Base-by-base conservation (phyloP, 2,329 filamentous ascomycete species). In the Pezicula radicicola region DNA sequence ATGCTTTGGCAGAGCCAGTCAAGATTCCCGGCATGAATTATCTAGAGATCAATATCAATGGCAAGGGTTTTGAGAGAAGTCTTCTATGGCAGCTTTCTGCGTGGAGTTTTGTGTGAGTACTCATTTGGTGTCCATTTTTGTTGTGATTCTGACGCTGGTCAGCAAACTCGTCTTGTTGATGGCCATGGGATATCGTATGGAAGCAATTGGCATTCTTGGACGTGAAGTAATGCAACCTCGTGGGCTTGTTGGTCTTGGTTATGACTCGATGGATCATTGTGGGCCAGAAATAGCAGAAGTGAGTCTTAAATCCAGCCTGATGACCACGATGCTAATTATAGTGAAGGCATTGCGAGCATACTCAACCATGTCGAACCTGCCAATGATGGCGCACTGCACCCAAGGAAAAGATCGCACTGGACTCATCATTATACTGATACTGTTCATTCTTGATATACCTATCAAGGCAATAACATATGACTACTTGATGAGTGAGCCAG, bases 361-460 rank as follows among this genome's bases (percentile, higher is more conserved):
- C 21, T 70, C 75, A 9, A 66, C 75, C 1, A 66, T 73, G 2
- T 60, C 67, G 0, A 75, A 75, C 15, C 83, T 84, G 56, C 90
- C 91, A 0, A 69, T 85, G 1, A 66, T 96, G 7, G 72, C 94
- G 2, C 90, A 96, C 68, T 96, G 91, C 68, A 94, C 91, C 1
- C 90, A 95, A 63, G 91, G 91, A 52, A 96, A 96, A 66, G 91
- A 96, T 64, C 81, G 91, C 2, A 91, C 84, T 1, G 91, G 91
- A 0, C 72, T 96, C 12, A 75, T 89, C 10, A 75, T 90, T 5
- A 73, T 87, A 39, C 72, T 96, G 4, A 69, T 87, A 0, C 71
- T 95, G 18, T 75, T 93, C 62, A 71, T 88, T 10, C 74, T 88
- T 3, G 71, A 69, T 7, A 69, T 88, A 1, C 80, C 83, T 0